Base-by-base conservation (phyloP, 306 rosid species). In the Cicer chorassanicum region DNA sequence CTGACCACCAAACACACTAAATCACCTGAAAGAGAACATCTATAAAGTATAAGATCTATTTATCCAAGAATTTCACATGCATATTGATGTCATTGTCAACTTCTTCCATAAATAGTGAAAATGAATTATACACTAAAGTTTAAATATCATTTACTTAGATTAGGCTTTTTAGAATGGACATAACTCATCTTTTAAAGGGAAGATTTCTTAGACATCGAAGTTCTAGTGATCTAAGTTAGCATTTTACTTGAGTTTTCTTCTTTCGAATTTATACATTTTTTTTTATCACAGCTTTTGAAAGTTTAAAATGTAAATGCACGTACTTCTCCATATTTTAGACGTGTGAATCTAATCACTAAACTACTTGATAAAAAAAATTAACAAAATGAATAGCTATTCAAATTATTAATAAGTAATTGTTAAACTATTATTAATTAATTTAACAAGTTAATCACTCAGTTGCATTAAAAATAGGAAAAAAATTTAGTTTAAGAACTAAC, bases 31-130 rank as follows among this genome's bases (percentile, higher is more conserved):
- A 59, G 3, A 9, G 2, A 65, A 24, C 11, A 11, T 10, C 34
- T 56, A 45, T 77, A 21, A 6, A 19, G n/a, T 57, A 16, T 14
- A 42, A 4, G 6, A 36, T 57, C 42, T 63, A 77, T 43, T 56
- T 60, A 68, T 57, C 6, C 12, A 13, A 38, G 45, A 40, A n/a
- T 41, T 62, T 70, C 16, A 13, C 51, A 36, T 15, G 13, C 51
- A 36, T 15, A 56, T 57, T 76, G 18, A 53, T 45, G 21, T 54
- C 59, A 66, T 14, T 40, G 6, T n/a, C 36, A 65, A 41, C 56
- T n/a, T 65, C 13, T 51, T 63, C 43, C 42, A 44, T 16, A n/a
- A 36, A 6, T 62, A 38, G 29, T 43, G n/a, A 65, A 54, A 50
- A 24, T 5, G 3, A 36, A 36, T 65, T 24, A 9, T 21, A 38